A percentile compares a stretch with the other conserved stretches of the same genome.
These are phyloP conservation scores for Candida dubliniensis DNA, from an alignment of 1,139 yeast genomes.

Conservation along the genomic window DNA sequence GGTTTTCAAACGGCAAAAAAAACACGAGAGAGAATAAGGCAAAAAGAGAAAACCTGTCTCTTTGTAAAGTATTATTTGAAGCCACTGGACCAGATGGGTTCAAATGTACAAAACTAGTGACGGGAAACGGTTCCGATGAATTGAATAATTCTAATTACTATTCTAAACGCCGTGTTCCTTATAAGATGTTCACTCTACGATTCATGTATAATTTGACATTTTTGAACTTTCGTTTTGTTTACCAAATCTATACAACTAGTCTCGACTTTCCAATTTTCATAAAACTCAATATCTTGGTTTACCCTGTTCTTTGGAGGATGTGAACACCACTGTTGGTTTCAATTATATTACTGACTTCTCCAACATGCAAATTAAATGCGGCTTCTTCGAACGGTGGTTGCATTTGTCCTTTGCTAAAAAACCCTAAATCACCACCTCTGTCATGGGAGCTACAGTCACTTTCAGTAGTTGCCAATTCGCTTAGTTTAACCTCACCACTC, in stretches of 20 bases:
- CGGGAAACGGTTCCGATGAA: too few species aligned
- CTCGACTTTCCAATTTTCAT: not conserved
- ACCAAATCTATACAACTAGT: not conserved
- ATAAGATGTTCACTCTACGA: too few species aligned
- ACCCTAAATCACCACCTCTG: slow-evolving; percentile 90
- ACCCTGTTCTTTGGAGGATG: slow-evolving; percentile 80
- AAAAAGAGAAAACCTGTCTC: not conserved
- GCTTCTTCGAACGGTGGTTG: slow-evolving; percentile 92
- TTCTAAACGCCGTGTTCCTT: too few species aligned
- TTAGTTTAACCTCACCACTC: slow-evolving; percentile 67
- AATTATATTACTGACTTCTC: slow-evolving; percentile 79
- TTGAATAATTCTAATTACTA: too few species aligned
- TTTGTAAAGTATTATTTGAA: not conserved
- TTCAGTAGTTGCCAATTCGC: slow-evolving; percentile 75
- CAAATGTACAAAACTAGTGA: not conserved
- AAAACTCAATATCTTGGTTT: slow-evolving; percentile 7
- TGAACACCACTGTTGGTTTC: slow-evolving; percentile 94
- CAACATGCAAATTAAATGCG: slow-evolving; percentile 76
- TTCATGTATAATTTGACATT: too few species aligned
- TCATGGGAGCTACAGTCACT: slow-evolving; percentile 88
- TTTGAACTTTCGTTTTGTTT: too few species aligned
- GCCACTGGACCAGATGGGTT: slow-evolving; percentile 3
- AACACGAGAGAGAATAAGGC: too few species aligned
- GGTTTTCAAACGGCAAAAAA: not conserved
- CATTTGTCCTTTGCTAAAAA: slow-evolving; percentile 88